Percentiles rank a stretch among this genome's conserved stretches.
phyloP scores from a whole-genome alignment of 2,329 filamentous ascomycete species.

The Colletotrichum tofieldiae region DNA sequence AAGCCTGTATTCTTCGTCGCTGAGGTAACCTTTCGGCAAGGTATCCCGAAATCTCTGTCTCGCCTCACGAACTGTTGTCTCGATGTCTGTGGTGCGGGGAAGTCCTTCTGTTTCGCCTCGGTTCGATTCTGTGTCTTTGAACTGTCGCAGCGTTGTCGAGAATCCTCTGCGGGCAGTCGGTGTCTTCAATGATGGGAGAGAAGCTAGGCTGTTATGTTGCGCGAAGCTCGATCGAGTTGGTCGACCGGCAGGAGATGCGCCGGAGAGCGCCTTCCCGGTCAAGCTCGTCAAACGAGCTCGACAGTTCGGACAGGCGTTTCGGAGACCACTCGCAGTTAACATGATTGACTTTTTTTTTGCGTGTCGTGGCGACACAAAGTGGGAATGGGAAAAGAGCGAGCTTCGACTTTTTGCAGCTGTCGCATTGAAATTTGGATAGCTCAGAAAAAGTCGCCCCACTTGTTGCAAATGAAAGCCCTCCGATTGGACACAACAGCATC shows the following conservation, averaged over 20 bases:
- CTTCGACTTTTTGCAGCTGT: constrained; percentile 14
- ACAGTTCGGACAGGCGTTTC: constrained; percentile 39
- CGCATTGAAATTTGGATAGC: constrained; percentile 36
- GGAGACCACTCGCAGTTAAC: constrained; percentile 40
- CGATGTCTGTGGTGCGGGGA: constrained; percentile 59
- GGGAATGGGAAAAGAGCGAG: not conserved
- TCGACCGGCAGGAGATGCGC: not conserved
- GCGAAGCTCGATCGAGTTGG: constrained; percentile 8
- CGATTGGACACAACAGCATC: constrained; percentile 4
- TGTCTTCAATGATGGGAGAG: constrained; percentile 10
- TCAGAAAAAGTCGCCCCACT: constrained; percentile 10
- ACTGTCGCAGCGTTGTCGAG: constrained; percentile 5
- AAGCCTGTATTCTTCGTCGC: constrained; percentile 78
- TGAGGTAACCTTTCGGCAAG: constrained; percentile 80
- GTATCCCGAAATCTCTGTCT: constrained; percentile 84
- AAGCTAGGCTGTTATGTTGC: constrained; percentile 19
- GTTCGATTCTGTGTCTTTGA: constrained; percentile 3
- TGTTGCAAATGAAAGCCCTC: constrained; percentile 26
- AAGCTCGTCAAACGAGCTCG: constrained; percentile 30
- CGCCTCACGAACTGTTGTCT: constrained; percentile 78
- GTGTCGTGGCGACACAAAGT: not conserved
- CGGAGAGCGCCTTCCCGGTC: not conserved
- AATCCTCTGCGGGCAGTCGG: constrained; percentile 19
- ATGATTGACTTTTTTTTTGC: constrained; percentile 24
- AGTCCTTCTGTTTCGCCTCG: constrained; percentile 44